These are phyloP conservation scores for Euphorbia peplus DNA, from an alignment of 345 rosid genomes.

Conservation along the genomic window DNA sequence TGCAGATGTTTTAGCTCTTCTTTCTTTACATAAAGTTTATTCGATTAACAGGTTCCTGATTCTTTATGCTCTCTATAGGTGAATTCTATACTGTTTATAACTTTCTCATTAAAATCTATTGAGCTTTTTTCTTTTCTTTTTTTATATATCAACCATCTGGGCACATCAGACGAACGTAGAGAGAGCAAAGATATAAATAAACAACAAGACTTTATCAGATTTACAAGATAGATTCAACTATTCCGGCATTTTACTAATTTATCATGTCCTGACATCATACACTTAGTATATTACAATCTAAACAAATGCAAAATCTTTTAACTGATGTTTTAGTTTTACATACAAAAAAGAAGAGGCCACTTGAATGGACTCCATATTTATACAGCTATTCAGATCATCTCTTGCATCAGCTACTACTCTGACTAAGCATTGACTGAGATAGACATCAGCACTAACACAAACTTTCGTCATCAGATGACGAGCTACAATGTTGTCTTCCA, in stretches of 20 bases:
- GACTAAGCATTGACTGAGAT: too few species aligned
- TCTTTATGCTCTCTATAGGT: too few species aligned
- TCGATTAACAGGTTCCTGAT: too few species aligned
- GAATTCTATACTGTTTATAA: too few species aligned
- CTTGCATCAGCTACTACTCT: background rate
- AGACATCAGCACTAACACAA: slow-evolving; percentile 2
- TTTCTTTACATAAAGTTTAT: too few species aligned
- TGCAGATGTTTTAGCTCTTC: background rate
- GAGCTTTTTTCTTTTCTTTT: too few species aligned
- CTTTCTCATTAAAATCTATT: too few species aligned
- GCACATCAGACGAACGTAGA: too few species aligned
- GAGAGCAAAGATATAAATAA: background rate
- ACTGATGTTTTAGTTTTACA: background rate
- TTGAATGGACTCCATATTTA: background rate
- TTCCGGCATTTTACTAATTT: slow-evolving; percentile 3
- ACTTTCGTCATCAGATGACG: slow-evolving; percentile 42
- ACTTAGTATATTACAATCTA: slow-evolving; percentile 12
- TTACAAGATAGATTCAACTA: slow-evolving; percentile 3
- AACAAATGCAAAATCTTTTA: slow-evolving; percentile 13
- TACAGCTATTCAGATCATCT: background rate
- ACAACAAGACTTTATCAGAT: background rate
- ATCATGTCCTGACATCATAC: slow-evolving; percentile 7
- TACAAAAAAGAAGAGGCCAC: background rate
- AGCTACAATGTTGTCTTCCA: slow-evolving; percentile 34
- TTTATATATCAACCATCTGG: too few species aligned